Percentiles rank a stretch among this genome's conserved stretches.
Conservation (phyloP, 225 moss, liverwort and hornwort genomes). For the Straminergon stramineum region DNA sequence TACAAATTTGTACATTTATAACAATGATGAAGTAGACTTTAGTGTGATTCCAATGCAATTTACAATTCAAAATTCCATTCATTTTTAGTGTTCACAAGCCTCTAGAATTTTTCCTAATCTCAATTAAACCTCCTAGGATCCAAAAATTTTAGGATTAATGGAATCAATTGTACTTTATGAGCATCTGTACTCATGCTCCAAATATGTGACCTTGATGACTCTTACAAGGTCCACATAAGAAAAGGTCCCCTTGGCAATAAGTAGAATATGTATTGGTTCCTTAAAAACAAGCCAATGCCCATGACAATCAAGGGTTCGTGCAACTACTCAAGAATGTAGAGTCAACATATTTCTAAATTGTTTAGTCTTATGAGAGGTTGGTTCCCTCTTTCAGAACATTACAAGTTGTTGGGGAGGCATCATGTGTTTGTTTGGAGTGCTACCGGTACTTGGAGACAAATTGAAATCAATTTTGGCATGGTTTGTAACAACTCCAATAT, state of each 20-base stretch:
- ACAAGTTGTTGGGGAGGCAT: fast-evolving
- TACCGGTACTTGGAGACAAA: too few species aligned
- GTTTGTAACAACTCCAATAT: too few species aligned
- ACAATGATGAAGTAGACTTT: background rate
- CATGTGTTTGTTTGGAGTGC: fast-evolving
- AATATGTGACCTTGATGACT: background rate
- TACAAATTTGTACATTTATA: background rate
- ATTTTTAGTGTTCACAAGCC: background rate
- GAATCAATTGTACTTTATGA: fast-evolving
- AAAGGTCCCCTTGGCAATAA: background rate
- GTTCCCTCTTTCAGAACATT: too few species aligned
- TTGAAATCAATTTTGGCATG: too few species aligned
- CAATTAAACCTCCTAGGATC: fast-evolving
- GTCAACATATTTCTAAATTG: fast-evolving
- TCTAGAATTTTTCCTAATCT: background rate
- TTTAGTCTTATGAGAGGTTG: too few species aligned
- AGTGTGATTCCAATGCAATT: background rate
- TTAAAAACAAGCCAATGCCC: too few species aligned
- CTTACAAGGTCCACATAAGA: fast-evolving
- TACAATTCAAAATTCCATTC: background rate
- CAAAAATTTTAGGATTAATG: background rate
- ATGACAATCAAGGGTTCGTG: fast-evolving
- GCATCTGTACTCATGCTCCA: fast-evolving
- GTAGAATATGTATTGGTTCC: background rate
- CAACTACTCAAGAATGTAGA: background rate